A percentile compares a stretch with the other conserved stretches of the same genome.
These are phyloP conservation scores for Podaxis sp. DNA, from an alignment of 768 basidiomycete genomes.

Conservation along the genomic window DNA sequence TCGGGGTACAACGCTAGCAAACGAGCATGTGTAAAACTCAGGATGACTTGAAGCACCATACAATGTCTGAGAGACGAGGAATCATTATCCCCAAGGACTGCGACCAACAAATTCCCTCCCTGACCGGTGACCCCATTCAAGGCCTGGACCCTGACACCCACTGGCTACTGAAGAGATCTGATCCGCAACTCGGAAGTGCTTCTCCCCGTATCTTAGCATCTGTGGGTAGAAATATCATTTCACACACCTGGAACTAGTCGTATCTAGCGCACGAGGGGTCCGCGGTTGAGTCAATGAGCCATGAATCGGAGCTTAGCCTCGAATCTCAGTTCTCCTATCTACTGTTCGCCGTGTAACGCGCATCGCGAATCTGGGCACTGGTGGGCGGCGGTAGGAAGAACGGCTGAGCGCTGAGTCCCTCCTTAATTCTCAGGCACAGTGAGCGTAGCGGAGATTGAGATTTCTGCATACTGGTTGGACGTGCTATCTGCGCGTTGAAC, in stretches of 20 bases:
- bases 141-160: not conserved
- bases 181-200: conserved; percentile 14
- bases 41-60: not conserved
- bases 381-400: not conserved
- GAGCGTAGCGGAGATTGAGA: not conserved
- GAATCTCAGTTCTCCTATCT: not conserved
- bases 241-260: not conserved
- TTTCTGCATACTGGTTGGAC: not conserved
- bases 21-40: not conserved
- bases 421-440: conserved; percentile 15
- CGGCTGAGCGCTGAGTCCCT: no score
- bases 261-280: not conserved
- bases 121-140: not conserved
- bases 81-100: not conserved
- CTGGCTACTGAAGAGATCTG: conserved; percentile 4
- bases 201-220: conserved; percentile 15
- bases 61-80: not conserved
- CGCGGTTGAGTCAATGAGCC: not conserved
- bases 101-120: not conserved
- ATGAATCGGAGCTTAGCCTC: conserved; percentile 3
- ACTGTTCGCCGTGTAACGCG: not conserved
- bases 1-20: not conserved
- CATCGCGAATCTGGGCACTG: conserved; percentile 12
- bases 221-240: not conserved
- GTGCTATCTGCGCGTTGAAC: not conserved